Conservation (phyloP, 2,329 filamentous ascomycete genomes). For the Exophiala aquamarina region DNA sequence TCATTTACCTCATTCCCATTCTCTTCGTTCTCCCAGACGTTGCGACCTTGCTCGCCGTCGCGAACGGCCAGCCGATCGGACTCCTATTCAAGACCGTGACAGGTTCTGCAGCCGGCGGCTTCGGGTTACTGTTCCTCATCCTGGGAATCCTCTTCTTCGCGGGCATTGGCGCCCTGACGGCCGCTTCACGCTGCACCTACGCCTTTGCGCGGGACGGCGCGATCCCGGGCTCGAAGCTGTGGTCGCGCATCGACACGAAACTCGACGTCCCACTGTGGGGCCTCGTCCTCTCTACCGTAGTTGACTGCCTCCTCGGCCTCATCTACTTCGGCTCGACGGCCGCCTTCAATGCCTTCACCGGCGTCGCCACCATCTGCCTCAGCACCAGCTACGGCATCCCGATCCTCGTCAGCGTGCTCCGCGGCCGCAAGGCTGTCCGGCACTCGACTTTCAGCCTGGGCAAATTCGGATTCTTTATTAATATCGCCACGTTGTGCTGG, state of each 20-base stretch:
- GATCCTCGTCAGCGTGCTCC: conserved; percentile 45
- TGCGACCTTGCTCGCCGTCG: conserved; percentile 37
- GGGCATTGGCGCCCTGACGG: conserved; percentile 50
- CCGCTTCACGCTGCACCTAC: conserved; percentile 53
- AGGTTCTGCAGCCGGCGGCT: conserved; percentile 44
- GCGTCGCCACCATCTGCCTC: conserved; percentile 49
- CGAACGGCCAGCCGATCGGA: conserved; percentile 47
- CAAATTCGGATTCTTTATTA: conserved; percentile 42
- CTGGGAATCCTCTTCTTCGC: conserved; percentile 67
- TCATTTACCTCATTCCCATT: conserved; percentile 50
- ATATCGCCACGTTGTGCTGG: conserved; percentile 48
- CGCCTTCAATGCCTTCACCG: conserved; percentile 24
- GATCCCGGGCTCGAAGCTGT: conserved; percentile 15
- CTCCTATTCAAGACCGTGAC: conserved; percentile 54
- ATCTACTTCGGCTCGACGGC: conserved; percentile 31
- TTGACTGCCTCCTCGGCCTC: conserved; percentile 48
- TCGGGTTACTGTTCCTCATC: conserved; percentile 47
- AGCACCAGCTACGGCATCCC: conserved; percentile 50
- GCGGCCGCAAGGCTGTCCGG: conserved; percentile 45
- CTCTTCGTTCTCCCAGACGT: conserved; percentile 53
- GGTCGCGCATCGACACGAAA: conserved; percentile 12
- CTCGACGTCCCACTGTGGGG: conserved; percentile 20
- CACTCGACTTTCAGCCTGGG: conserved; percentile 53
- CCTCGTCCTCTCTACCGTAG: conserved; percentile 36
- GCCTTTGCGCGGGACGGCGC: conserved; percentile 31